Evolutionary conservation across 1,139 yeast genomes (phyloP).

Genomic region (Yarrowia galli): DNA sequence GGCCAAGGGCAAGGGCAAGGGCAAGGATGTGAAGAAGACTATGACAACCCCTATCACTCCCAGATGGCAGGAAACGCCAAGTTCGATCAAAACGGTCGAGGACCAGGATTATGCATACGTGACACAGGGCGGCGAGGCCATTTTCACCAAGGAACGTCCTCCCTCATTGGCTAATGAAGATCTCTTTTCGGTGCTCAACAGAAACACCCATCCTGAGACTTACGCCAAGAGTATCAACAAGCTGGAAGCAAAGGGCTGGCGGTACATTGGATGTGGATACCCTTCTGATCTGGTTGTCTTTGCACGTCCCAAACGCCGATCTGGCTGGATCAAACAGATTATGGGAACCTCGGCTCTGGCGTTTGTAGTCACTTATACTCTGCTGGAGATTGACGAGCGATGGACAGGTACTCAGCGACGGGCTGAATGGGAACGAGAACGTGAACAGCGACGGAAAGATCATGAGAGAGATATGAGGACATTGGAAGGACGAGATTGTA

Average conservation of each 20-base stretch:
- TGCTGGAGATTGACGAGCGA: constrained; percentile 28
- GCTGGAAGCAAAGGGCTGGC: constrained; percentile 57
- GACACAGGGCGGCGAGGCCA: constrained; percentile 9
- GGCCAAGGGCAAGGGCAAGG: too few species aligned
- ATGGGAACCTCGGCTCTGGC: constrained; percentile 9
- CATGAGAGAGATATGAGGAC: constrained; percentile 6
- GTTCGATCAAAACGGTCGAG: background rate
- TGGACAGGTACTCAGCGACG: constrained; percentile 15
- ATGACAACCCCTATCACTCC: background rate
- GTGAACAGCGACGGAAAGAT: constrained; percentile 8
- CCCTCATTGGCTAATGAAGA: constrained; percentile 50
- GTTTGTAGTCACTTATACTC: background rate
- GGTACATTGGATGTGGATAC: constrained; percentile 56
- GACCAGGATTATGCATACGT: constrained; percentile 34
- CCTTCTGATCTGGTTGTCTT: constrained; percentile 53
- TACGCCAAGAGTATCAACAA: constrained; percentile 50
- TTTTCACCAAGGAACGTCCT: constrained; percentile 22
- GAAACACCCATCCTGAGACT: constrained; percentile 52
- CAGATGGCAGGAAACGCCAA: constrained; percentile 27
- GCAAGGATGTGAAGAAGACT: too few species aligned
- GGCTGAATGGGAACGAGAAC: constrained; percentile 15
- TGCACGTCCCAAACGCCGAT: constrained; percentile 45
- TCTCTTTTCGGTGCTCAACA: constrained; percentile 56
- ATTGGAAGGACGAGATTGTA: background rate
- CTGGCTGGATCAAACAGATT: constrained; percentile 23